phyloP scores from a whole-genome alignment of 2,329 filamentous ascomycete species.

The Chaetomiaceae sp. region DNA sequence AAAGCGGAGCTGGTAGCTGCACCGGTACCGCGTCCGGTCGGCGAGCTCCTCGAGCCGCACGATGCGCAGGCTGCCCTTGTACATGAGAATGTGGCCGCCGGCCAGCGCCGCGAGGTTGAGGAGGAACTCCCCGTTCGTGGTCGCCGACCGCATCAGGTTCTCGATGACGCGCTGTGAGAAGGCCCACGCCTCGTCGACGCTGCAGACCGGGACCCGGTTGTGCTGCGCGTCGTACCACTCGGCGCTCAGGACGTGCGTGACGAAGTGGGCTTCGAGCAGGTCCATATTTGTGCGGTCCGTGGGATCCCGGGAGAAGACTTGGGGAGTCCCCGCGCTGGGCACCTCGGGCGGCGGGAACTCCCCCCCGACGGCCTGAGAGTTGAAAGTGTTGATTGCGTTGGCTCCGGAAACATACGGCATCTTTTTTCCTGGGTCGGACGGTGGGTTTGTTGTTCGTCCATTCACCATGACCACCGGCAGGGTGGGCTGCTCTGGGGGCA shows the following conservation, averaged over 20 bases:
- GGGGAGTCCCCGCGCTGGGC: not conserved
- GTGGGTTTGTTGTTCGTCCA: slow-evolving; percentile 21
- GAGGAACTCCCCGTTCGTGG: slow-evolving; percentile 49
- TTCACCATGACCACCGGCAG: slow-evolving; percentile 28
- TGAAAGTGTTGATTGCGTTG: not conserved
- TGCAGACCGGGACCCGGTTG: slow-evolving; percentile 36
- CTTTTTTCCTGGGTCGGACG: not conserved
- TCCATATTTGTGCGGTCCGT: slow-evolving; percentile 51
- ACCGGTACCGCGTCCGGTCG: slow-evolving; percentile 42
- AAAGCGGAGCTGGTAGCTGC: slow-evolving; percentile 50
- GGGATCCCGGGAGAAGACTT: slow-evolving; percentile 27
- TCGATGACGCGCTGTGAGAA: slow-evolving; percentile 50
- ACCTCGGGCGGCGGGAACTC: not conserved
- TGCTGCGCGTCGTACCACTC: slow-evolving; percentile 47
- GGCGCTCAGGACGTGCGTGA: slow-evolving; percentile 43
- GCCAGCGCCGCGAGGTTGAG: slow-evolving; percentile 54
- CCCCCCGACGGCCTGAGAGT: not conserved
- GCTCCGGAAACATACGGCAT: not conserved
- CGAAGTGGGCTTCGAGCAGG: slow-evolving; percentile 49
- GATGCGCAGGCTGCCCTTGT: slow-evolving; percentile 35
- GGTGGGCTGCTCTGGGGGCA: slow-evolving; percentile 8
- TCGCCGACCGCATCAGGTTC: slow-evolving; percentile 45
- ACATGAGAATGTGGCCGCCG: slow-evolving; percentile 47
- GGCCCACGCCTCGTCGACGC: slow-evolving; percentile 47
- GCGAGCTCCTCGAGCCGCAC: slow-evolving; percentile 38